These are phyloP conservation scores for Urostyla sp. DNA, from an alignment of 73 alveolate species.

Conservation along the genomic window DNA sequence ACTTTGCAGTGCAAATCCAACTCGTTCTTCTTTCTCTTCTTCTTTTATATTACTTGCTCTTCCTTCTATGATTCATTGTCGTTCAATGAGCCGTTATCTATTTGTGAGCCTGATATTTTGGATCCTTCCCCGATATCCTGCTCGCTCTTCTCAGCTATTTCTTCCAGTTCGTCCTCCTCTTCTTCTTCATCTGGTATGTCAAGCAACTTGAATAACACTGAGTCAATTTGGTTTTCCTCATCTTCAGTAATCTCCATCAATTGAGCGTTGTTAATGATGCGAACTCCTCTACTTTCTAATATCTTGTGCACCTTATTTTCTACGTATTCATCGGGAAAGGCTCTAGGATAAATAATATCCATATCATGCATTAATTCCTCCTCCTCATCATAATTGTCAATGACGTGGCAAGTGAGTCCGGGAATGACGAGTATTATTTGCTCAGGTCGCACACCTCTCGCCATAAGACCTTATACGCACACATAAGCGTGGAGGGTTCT, in stretches of 20 bases:
- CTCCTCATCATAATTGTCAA: conserved; percentile 72
- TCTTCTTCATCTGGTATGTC: conserved; percentile 83
- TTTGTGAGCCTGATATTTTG: conserved; percentile 19
- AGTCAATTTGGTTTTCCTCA: conserved; percentile 70
- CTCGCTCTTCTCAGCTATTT: conserved; percentile 64
- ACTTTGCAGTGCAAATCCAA: conserved; percentile 80
- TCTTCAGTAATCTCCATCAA: conserved; percentile 69
- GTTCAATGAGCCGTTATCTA: conserved; percentile 34
- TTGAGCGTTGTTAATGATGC: conserved; percentile 72
- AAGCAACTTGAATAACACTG: conserved; percentile 66
- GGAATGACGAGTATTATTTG: conserved; percentile 94
- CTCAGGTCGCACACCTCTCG: conserved; percentile 91
- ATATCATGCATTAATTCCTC: conserved; percentile 70
- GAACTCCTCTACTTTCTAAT: conserved; percentile 73
- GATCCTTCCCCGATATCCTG: conserved; percentile 61
- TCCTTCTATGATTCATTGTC: conserved; percentile 61
- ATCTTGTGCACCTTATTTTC: conserved; percentile 70
- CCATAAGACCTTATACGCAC: conserved; percentile 92
- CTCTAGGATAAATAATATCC: conserved; percentile 78
- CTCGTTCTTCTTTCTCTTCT: conserved; percentile 83
- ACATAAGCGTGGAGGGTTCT: conserved; percentile 92
- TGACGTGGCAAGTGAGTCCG: conserved; percentile 81
- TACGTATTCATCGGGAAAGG: conserved; percentile 75
- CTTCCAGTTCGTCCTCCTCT: conserved; percentile 75
- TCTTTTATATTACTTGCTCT: conserved; percentile 67